These are phyloP conservation scores for Coemansia pectinata DNA, from an alignment of 192 early-diverging fungal genomes.

Conservation along the genomic window DNA sequence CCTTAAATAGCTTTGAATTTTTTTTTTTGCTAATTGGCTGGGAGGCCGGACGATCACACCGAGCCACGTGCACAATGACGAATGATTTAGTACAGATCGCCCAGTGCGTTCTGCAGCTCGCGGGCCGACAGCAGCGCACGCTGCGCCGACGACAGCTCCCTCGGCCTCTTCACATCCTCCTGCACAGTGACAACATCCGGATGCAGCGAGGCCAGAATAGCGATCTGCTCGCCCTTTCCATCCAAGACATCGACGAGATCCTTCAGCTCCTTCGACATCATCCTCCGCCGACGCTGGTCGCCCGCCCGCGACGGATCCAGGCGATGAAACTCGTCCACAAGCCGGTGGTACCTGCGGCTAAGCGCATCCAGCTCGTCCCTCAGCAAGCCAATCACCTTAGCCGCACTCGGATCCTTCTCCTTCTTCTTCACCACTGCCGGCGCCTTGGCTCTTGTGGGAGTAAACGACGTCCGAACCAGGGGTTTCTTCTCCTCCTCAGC, in stretches of 20 bases:
- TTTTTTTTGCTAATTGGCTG: background rate
- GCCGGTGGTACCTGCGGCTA: slow-evolving; percentile 49
- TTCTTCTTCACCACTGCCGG: background rate
- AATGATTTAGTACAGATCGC: slow-evolving; percentile 28
- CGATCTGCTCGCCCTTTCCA: slow-evolving; percentile 56
- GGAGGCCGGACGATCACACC: background rate
- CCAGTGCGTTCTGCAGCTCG: slow-evolving; percentile 44
- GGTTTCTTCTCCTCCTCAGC: slow-evolving; percentile 28
- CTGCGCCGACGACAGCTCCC: slow-evolving; percentile 2
- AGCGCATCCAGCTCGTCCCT: slow-evolving; percentile 49
- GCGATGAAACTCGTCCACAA: slow-evolving; percentile 34
- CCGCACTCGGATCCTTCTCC: background rate
- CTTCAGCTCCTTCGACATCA: slow-evolving; percentile 49
- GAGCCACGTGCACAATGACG: background rate
- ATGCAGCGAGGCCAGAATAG: slow-evolving; percentile 38
- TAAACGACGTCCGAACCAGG: slow-evolving; percentile 11
- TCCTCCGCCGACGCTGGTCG: slow-evolving; percentile 30
- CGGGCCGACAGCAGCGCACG: slow-evolving; percentile 36
- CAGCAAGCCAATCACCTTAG: slow-evolving; percentile 36
- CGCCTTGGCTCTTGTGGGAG: slow-evolving; percentile 6
- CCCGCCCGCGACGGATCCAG: slow-evolving; percentile 23
- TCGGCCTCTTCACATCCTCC: background rate
- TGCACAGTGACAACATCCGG: background rate
- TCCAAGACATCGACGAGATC: slow-evolving; percentile 52
- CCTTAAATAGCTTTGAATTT: background rate